Evolutionary conservation across 2,329 filamentous ascomycete genomes (phyloP), one percentile per base, ranked within the genome.

Genomic region (Diaporthe longicolla): DNA sequence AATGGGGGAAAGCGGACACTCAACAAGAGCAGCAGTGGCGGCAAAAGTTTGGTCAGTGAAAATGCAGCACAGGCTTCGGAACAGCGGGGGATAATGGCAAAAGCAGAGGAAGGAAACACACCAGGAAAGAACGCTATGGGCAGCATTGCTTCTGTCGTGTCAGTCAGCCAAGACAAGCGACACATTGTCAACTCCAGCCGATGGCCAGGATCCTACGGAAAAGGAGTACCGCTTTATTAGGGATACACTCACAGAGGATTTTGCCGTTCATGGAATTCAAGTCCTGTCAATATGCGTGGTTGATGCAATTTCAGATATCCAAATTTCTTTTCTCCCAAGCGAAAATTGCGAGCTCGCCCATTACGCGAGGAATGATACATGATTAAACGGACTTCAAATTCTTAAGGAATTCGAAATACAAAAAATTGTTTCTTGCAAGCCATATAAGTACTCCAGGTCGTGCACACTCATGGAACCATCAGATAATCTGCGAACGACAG

Each of bases 111-210:
- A 19, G 63, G 3, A 17, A 21, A 26, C 3, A 8, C 48, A 35
- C 32, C 32, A 29, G 32, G 15, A 32, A 68, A 26, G n/a, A 13
- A 54, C 1, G 48, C 32, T 9, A 54, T 68, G 32, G 32, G 63
- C 6, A 54, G 63, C 48, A 37, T 68, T 29, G 63, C 48, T 40
- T 26, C 63, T 13, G 48, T 68, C 32, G 48, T 68, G 15, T 40
- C 63, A 17, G 48, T 54, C 63, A 68, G 48, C 17, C 32, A 68
- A 32, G 63, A 68, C 8, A 68, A 50, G 48, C 45, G 63, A 29
- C 63, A 54, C 15, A 54, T 54, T 10, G 52, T 68, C n/a, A 68
- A 68, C 10, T 68, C 63, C 4, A 68, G 63, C 17, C 21, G 63
- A 15, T 68, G 63, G 63, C 63, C 45, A 21, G 48, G 29, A 26